phyloP scores from a whole-genome alignment of 2,329 filamentous ascomycete genomes.

The Aspergillus spinulosporus region DNA sequence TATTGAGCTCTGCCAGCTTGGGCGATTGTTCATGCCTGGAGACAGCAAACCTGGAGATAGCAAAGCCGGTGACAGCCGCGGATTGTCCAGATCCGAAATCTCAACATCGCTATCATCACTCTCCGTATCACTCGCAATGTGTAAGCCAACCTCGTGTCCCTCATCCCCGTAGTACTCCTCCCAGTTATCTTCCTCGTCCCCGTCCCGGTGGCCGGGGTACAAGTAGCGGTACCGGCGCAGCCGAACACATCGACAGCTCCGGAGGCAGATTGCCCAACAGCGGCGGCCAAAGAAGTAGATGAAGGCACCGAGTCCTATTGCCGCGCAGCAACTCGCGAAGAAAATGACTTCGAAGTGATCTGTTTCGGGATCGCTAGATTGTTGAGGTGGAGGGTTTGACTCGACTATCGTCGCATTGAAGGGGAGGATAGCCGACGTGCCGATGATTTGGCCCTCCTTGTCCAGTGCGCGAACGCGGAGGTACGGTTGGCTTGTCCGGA shows the following conservation, averaged over 20 bases:
- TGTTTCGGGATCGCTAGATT: not conserved
- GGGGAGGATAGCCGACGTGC: constrained; percentile 19
- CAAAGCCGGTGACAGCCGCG: not conserved
- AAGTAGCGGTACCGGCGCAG: not conserved
- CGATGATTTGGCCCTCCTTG: constrained; percentile 22
- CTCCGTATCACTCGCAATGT: constrained; percentile 1
- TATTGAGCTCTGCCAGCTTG: not conserved
- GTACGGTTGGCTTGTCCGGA: constrained; percentile 8
- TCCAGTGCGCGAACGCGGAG: constrained; percentile 28
- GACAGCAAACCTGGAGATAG: not conserved
- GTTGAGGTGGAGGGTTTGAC: constrained; percentile 1
- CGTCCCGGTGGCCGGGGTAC: no score
- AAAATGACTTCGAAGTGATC: not conserved
- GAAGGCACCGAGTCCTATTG: not conserved
- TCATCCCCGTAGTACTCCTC: not conserved
- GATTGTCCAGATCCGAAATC: not conserved
- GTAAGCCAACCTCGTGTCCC: not conserved
- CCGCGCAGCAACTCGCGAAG: not conserved
- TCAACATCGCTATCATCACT: constrained; percentile 4
- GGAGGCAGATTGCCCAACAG: not conserved
- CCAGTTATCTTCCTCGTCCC: not conserved
- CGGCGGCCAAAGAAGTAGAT: constrained; percentile 3
- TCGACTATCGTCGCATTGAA: constrained; percentile 26
- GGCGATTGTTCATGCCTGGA: not conserved
- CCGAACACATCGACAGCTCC: not conserved